Base-by-base conservation (phyloP, 177 flowering plant genomes). In the Vitis hybrid region DNA sequence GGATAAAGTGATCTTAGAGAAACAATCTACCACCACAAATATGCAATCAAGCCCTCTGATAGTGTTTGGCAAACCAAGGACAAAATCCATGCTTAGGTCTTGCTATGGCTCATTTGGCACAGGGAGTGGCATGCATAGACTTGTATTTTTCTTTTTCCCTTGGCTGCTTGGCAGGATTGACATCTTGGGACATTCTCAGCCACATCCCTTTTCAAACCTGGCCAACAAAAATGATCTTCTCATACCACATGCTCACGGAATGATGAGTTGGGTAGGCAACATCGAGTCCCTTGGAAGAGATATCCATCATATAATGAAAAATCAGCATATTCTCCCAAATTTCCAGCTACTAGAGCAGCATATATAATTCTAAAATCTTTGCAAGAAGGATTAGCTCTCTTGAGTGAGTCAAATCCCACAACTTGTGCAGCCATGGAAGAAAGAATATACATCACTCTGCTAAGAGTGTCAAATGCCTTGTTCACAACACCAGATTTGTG, bases 1-100 rank as follows among this genome's bases (percentile, higher is more conserved):
- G 69, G 14, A 72, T 65, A n/a, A 72, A 72, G 18, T 77, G 73
- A 68, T 72, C 17, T 72, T 76, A 2, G 69, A 72, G 15, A 76
- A 71, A 2, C 61, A n/a, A 47, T 65, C 69, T 1, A 75, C 79
- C 6, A 75, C 60, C n/a, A 75, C 78, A 64, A 72, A 61, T 11
- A 73, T 22, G 12, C 61, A 72, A 61, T 79, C 73, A 15, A 38
- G 0, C 0, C 70, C 61, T 1, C 54, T 38, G 47, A 6, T 52
- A 50, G 61, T 1, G 60, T 68, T 44, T 1, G 67, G 79, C 2
- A 75, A 17, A 1, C 57, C 70, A 7, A 78, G 2, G 1, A 75
- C 66, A 66, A 79, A 79, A 50, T 75, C 79, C 64, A 76, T 50
- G 24, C 51, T 24, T 2, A 75, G 0, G 33, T 75, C 73, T 9